Base-by-base conservation (phyloP, 2,329 filamentous ascomycete species). In the Lanzia echinophila region DNA sequence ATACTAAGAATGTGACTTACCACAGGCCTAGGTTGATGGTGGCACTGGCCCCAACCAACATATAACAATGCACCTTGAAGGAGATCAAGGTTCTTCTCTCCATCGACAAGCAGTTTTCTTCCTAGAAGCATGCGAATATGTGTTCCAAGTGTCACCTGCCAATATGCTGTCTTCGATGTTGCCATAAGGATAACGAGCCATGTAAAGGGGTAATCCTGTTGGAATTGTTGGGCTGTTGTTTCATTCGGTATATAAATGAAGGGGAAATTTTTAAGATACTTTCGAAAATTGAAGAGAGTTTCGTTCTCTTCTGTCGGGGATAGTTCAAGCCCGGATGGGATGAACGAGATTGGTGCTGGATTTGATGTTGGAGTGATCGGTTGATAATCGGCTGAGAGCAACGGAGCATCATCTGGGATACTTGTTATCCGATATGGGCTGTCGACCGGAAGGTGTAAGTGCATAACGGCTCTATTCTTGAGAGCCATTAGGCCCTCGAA, bases 1-100 rank as follows among this genome's bases (percentile, higher is more conserved):
- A n/a, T n/a, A n/a, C n/a, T n/a, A n/a, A n/a, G n/a, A n/a, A n/a
- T n/a, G n/a, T n/a, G n/a, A n/a, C n/a, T n/a, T n/a, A 43, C 10
- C 12, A 3, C 13, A 6, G 20, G 43, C 32, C 17, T 10, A 41
- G 20, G 19, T 17, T 10, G 2, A 32, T 11, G 3, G 33, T 20
- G 3, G 20, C 5, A 53, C 20, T 19, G 15, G 19, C 38, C 42
- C 51, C 51, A 54, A 6, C 42, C 36, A 11, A 54, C 31, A 54
- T 44, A 44, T 22, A 17, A 17, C 15, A 83, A 61, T 3, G 81
- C 55, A 0, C 78, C 79, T 11, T 77, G 68, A 2, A 83, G 66
- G 11, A 82, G 58, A 57, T 83, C 80, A 81, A 67, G 42, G 46
- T 65, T 73, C 48, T 73, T 72, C 53, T 80, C 76, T n/a, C 71